Evolutionary conservation across 352 stramenopile genomes (phyloP), one percentile per base, ranked within the genome.

Genomic region (Globisporangium nunn): DNA sequence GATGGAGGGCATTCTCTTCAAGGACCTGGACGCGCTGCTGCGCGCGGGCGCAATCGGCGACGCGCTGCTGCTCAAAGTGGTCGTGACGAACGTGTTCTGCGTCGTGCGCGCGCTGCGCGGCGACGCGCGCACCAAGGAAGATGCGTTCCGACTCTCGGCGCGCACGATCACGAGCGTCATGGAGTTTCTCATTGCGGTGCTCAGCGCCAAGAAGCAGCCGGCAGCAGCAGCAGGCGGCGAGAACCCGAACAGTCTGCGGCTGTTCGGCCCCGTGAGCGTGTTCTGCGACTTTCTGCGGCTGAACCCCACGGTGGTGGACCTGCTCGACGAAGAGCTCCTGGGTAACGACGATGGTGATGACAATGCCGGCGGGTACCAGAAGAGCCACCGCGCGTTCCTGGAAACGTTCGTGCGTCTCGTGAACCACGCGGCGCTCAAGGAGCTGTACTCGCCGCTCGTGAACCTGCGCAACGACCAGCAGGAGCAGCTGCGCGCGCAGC

Each of bases 81-180:
- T 91, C 33, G 74, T 82, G n/a, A 91, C 66, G 39, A 89, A 91
- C 62, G 70, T 93, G 3, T 91, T 91, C 55, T 91, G 78, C 41
- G 52, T 87, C 31, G 67, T 78, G 49, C 77, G 73, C 1, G 63
- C 80, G 31, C 44, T 65, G 11, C 30, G 48, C 1, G 58, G 60
- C 2, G 70, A 60, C 12, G 66, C 62, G 6, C 53, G 57, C 8
- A 62, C 67, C 33, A 50, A 65, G 2, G 64, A 80, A 8, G 76
- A 91, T 47, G 74, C 81, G 6, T 47, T 93, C 46, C 69, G 77
- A n/a, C 63, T 93, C 23, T 63, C 78, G 15, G 61, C 81, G 43
- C 63, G 66, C 12, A 80, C 67, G 30, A 56, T 81, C 11, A 74
- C 66, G 0, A 64, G 59, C 31, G 78, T 89, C 12, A 64, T 90